phyloP scores from a whole-genome alignment of 1,284 basidiomycete species.

The Ustilago lituana region DNA sequence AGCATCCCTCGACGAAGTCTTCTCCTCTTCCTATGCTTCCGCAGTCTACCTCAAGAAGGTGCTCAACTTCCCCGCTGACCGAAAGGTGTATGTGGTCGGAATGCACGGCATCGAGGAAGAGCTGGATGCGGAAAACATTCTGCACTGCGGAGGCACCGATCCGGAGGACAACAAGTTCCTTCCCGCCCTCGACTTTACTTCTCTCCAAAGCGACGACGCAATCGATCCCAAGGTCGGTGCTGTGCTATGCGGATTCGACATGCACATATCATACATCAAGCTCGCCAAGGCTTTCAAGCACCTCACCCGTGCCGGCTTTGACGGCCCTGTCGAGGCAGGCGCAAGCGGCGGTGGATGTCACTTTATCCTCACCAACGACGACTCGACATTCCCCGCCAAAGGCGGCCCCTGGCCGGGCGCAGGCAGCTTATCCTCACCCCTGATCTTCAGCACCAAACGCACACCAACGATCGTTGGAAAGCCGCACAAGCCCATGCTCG shows the following conservation, averaged over 20 bases:
- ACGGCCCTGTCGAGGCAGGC: constrained; percentile 42
- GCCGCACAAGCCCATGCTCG: constrained; percentile 89
- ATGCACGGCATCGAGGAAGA: constrained; percentile 93
- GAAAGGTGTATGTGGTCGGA: constrained; percentile 96
- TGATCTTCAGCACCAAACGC: constrained; percentile 77
- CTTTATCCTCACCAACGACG: constrained; percentile 93
- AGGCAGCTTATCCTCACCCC: constrained; percentile 83
- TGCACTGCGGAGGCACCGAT: constrained; percentile 85
- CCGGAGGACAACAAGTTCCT: constrained; percentile 81
- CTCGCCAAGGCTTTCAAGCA: constrained; percentile 92
- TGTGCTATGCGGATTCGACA: constrained; percentile 81
- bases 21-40: constrained; percentile 91
- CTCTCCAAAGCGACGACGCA: constrained; percentile 69
- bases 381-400: constrained; percentile 85
- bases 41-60: constrained; percentile 92
- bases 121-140: constrained; percentile 81
- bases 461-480: constrained; percentile 85
- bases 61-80: constrained; percentile 85
- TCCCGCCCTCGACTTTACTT: constrained; percentile 77
- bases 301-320: constrained; percentile 69
- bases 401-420: constrained; percentile 82
- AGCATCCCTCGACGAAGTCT: constrained; percentile 84
- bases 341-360: constrained; percentile 79
- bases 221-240: constrained; percentile 84
- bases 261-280: constrained; percentile 78